Conservation (phyloP, 176 grass and related monocot species). For the Pharus latifolius region DNA sequence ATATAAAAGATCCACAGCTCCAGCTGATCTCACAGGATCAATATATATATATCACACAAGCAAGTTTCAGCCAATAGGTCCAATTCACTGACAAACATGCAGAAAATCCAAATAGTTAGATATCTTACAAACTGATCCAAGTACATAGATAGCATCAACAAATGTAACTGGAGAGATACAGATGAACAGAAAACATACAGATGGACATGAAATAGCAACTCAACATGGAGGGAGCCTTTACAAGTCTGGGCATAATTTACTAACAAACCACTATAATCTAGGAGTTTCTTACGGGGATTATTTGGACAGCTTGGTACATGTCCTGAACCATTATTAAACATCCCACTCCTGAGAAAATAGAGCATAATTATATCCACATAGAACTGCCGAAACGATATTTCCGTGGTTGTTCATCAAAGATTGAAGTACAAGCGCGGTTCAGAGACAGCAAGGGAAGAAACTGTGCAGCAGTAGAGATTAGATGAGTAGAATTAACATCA, state of each 20-base stretch:
- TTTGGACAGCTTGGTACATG: background rate
- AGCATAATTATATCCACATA: background rate
- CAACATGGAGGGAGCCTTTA: background rate
- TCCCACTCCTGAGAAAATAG: background rate
- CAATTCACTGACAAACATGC: background rate
- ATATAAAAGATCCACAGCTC: too few species aligned
- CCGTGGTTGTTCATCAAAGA: conserved; percentile 9
- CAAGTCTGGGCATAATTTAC: conserved; percentile 7
- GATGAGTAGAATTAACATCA: background rate
- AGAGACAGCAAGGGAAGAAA: background rate
- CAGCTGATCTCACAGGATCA: background rate
- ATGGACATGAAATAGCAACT: background rate
- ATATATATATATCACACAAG: background rate
- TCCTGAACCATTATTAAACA: conserved; percentile 24
- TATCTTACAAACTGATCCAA: background rate
- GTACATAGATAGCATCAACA: background rate
- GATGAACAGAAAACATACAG: conserved; percentile 22
- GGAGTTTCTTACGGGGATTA: background rate
- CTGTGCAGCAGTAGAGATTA: background rate
- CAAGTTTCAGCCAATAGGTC: background rate
- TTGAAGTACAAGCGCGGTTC: background rate
- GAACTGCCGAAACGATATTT: conserved; percentile 2
- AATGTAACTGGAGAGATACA: too few species aligned
- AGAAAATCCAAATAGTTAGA: background rate
- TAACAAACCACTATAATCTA: background rate